Percentiles rank a stretch among this genome's conserved stretches.
Conservation (phyloP, 1,139 yeast species). For the Yamadazyma dendronema region DNA sequence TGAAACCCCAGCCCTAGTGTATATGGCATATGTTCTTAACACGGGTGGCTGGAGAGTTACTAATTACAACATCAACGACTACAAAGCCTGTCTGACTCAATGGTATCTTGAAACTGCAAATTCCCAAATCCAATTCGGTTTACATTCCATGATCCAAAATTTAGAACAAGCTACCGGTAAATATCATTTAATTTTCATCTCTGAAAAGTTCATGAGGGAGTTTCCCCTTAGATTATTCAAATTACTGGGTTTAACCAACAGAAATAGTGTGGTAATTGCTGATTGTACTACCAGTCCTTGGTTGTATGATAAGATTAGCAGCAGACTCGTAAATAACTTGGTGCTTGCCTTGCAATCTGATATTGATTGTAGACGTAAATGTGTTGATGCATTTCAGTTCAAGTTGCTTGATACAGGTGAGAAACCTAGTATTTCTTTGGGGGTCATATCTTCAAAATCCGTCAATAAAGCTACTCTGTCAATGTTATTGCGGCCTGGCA, state of each 20-base stretch:
- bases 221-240: constrained; percentile 4
- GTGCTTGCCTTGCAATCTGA: constrained; percentile 16
- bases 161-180: constrained; percentile 5
- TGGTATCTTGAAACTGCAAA: constrained; percentile 6
- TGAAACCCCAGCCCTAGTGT: constrained; percentile 14
- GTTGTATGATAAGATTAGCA: constrained; percentile 2
- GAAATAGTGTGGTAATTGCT: constrained; percentile 1
- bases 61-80: constrained; percentile 6
- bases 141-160: constrained; percentile 3
- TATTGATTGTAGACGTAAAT: constrained; percentile 16
- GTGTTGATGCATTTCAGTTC: constrained; percentile 1
- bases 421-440: background rate
- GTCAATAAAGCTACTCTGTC: background rate
- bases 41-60: constrained; percentile 6
- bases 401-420: background rate
- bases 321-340: background rate
- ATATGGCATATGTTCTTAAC: constrained; percentile 12
- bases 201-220: constrained; percentile 7
- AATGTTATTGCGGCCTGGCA: background rate
- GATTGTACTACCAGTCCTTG: constrained; percentile 19
- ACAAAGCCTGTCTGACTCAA: constrained; percentile 1
- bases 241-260: background rate
- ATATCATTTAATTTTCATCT: constrained; percentile 13
- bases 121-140: background rate
- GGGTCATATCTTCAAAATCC: background rate